Base-by-base conservation (phyloP, 768 basidiomycete species). In the Punctularia strigosozonata region DNA sequence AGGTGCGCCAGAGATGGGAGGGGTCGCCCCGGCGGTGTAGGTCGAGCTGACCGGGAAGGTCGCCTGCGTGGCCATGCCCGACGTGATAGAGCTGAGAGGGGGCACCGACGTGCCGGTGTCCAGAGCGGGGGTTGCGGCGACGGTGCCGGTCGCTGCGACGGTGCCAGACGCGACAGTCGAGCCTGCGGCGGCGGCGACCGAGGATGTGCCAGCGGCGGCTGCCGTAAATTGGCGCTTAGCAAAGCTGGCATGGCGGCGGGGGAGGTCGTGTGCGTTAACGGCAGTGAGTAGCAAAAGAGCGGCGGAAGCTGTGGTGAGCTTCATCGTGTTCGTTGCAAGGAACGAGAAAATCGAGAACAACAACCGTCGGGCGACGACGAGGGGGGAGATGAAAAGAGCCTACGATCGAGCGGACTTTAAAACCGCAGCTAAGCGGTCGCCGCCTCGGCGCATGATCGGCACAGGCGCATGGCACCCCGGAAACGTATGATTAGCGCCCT, bases 1-100 rank as follows among this genome's bases (percentile, higher is more conserved):
- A 2, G 82, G 81, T 1, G 73, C 88, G 42, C 80, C 80, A 23
- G 71, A 49, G 30, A 81, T 61, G 1, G 80, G 74, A 3, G 79
- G 70, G 1, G 65, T 64, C 21, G 77, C 71, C 2, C 85, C 85
- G 30, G 76, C 56, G 0, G 69, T 25, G 47, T 61, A 81, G 0
- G 77, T 76, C 3, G 71, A 54, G 3, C 73, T 62, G 14, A 73
- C 59, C 1, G 71, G 51, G 1, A 69, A 62, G 0, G 72, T 65
- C 3, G 70, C 44, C 5, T 65, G 63, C 5, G 70, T 59, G 4
- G 79, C 58, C 77, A 81, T 81, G 39, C 79, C 80, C 25, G 68
- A 70, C 1, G 68, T 74, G 36, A 86, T 73, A 37, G 58, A 60
- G 18, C 60, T 67, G 33, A 85, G 58, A 4, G 80, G 69, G 13